Evolutionary conservation across 768 basidiomycete genomes (phyloP), one percentile per base, ranked within the genome.

Genomic region (Candolleomyces efflorescens): DNA sequence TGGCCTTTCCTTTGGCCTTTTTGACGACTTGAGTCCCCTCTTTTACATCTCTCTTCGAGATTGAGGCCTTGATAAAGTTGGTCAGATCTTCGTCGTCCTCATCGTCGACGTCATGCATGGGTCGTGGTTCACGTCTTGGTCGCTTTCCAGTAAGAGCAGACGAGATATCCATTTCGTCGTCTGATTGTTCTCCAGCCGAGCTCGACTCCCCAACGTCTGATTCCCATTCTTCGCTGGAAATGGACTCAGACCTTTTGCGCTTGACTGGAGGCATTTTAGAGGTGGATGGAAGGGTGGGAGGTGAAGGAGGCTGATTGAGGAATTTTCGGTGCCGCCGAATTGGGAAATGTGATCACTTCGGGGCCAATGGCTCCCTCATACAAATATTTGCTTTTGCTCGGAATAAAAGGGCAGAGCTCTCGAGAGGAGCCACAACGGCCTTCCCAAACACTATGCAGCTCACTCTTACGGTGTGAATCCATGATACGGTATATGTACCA

Each of bases 21-120:
- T 92, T 95, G 53, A 94, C 71, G 9, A 91, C 61, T 52, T 88
- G 82, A 0, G 86, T 89, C 0, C 92, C 93, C 43, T 79, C 79
- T 68, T 90, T 90, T 10, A 88, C 70, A 66, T 93, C 82, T 39
- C 88, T 75, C 70, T 86, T 91, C 6, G 80, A 71, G 56, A 92
- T 89, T 50, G 89, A 85, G 17, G 81, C 74, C 44, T 82, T 78
- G 41, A 94, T 84, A 55, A 92, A 82, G 18, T 83, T 75, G 26
- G 78, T 75, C 44, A 92, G 78, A 1, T 81, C 84, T 5, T 85
- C 82, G 47, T 84, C 84, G 59, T 83, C 82, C 50, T 81, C 77
- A 53, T 78, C 77, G 6, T 73, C 75, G 13, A 69, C 70, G 43
- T 71, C 67, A 1, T 22, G 13, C 15, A 15, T 43, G 27, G 63